Evolutionary conservation across 805 yeast species (phyloP), one percentile per base, ranked within the genome.

Genomic region (Yamadazyma takamatsuzukensis): DNA sequence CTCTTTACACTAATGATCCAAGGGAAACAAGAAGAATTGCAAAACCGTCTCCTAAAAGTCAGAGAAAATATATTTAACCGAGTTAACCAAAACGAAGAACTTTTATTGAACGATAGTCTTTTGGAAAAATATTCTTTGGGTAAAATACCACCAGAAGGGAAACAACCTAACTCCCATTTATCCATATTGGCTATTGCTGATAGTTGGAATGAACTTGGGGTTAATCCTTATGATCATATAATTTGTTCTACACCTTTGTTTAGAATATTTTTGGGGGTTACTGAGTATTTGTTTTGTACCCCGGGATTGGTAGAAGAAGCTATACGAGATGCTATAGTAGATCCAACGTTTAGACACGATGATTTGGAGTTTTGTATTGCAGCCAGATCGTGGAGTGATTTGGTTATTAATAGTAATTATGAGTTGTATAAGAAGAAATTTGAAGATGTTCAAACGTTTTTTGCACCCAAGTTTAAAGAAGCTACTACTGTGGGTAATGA

Each of bases 221-320:
- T 93, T 25, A 81, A 83, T 21, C 98, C 98, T 4, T 90, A 93
- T 52, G 96, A 90, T 55, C 98, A 93, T 59, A 89, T 90, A 61
- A 89, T 90, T 38, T 90, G 97, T 53, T 85, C 96, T 1, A 93
- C 98, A 0, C 98, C 98, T 9, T 54, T 68, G 18, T 93, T 90
- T 54, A 73, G 97, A 53, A 87, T 93, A 25, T 87, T 93, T 59
- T 68, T 93, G 25, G 97, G 97, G 27, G 97, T 93, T 15, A 77
- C 95, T 0, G 97, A 93, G 54, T 90, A 87, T 55, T 62, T 93
- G 19, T 93, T 90, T 55, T 78, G 95, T 49, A 76, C 88, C 0
- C 90, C 93, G 0, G 83, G 81, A 1, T 58, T 90, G 22, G 61
- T 93, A n/a, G 96, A 88, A 27, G 78, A 78, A 38, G 82, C 93